Base-by-base conservation (phyloP, 225 moss, liverwort and hornwort species). In the Pleurozium schreberi region DNA sequence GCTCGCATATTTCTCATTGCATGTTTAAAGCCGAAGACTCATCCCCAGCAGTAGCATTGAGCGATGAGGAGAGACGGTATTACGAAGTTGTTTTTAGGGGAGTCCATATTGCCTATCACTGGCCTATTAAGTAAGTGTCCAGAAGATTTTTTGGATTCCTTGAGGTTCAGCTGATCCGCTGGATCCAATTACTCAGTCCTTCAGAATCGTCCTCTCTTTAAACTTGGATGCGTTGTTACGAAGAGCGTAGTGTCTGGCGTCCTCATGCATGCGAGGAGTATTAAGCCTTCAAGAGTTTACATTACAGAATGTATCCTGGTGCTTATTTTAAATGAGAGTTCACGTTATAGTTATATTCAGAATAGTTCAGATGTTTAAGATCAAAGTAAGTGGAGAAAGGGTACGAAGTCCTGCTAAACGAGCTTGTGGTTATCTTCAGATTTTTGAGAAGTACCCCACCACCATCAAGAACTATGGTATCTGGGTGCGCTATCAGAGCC, bases 391-490 rank as follows among this genome's bases (percentile, higher is more conserved):
- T 77, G 76, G 8, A 31, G 40, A n/a, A 70, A 40, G 22, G 40
- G 19, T 15, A 30, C 3, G 60, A 67, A 50, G 71, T 30, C 50
- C 31, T 80, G 50, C 57, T 89, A 45, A 84, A 55, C 38, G 30
- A 62, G 47, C 15, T 27, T 87, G 16, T 65, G 77, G 28, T 27
- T 9, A 23, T 83, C 47, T 52, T 33, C 91, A 98, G 98, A 98
- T 98, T 75, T 98, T 98, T 75, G 98, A 98, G 92, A 96, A 95
- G 90, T 94, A 96, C 61, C 97, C 97, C 9, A 98, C 97, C 43
- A 98, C 96, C n/a, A 98, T 98, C 91, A 98, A 98, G 95, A 98
- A 98, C 87, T 98, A 94, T 40, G 96, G 97, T 87, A 96, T 98
- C 88, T 98, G 97, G 97, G 98, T 98, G 91, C 95, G 98, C 50